Percentiles rank a stretch among this genome's conserved stretches.
Evolutionary conservation across 306 rosid genomes (phyloP).

Genomic region (Canavalia gladiata): DNA sequence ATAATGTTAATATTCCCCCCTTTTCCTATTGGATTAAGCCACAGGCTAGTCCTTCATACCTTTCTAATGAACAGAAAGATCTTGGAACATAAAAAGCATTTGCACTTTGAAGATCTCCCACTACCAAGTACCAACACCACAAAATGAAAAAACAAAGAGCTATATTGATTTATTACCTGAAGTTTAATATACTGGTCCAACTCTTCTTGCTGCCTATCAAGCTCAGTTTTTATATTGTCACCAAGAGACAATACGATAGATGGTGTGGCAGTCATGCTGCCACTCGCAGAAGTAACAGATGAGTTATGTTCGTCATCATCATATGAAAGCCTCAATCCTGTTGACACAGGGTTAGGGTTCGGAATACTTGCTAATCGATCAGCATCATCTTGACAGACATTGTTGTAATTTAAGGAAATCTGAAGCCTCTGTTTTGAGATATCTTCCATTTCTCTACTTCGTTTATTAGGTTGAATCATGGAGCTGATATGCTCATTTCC

Average conservation of each 20-base stretch:
- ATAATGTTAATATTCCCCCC: neutral
- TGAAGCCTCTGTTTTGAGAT: slow-evolving; percentile 82
- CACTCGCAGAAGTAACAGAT: slow-evolving; percentile 90
- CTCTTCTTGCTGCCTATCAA: slow-evolving; percentile 88
- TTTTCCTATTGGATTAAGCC: slow-evolving; percentile 31
- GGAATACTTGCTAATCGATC: slow-evolving; percentile 77
- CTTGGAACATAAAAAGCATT: slow-evolving; percentile 7
- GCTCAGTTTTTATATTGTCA: slow-evolving; percentile 76
- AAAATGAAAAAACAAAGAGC: slow-evolving; percentile 4
- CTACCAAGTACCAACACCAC: neutral
- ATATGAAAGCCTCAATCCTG: slow-evolving; percentile 87
- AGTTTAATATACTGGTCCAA: slow-evolving; percentile 76
- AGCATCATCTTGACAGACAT: slow-evolving; percentile 72
- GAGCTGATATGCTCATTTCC: slow-evolving; percentile 74
- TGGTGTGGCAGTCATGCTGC: slow-evolving; percentile 79
- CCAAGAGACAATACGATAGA: slow-evolving; percentile 72
- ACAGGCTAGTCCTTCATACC: neutral
- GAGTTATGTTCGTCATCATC: slow-evolving; percentile 96
- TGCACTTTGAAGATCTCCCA: neutral
- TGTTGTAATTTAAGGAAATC: slow-evolving; percentile 81
- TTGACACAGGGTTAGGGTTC: slow-evolving; percentile 84
- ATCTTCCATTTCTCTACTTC: slow-evolving; percentile 72
- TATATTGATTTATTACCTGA: slow-evolving; percentile 63
- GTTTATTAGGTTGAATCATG: slow-evolving; percentile 73
- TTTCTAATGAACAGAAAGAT: slow-evolving; percentile 11